A percentile compares a stretch with the other conserved stretches of the same genome.
These are phyloP conservation scores for Halenospora varia DNA, from an alignment of 495 filamentous ascomycete species.

Conservation along the genomic window DNA sequence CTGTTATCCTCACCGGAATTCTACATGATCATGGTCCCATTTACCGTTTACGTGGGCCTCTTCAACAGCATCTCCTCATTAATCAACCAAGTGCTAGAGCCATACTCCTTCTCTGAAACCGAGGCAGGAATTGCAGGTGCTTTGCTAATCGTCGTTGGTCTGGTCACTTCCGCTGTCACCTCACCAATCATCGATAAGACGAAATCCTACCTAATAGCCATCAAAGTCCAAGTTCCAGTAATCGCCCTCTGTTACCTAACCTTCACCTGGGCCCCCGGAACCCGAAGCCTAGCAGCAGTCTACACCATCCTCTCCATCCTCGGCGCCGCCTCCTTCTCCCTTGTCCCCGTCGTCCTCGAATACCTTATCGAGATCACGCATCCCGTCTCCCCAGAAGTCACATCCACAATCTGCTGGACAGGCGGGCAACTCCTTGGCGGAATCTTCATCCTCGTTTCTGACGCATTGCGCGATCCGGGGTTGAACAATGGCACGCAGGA, in stretches of 20 bases:
- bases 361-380: constrained; percentile 82
- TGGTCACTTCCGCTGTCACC: constrained; percentile 68
- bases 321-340: constrained; percentile 73
- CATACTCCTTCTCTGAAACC: constrained; percentile 74
- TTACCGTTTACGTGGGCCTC: constrained; percentile 79
- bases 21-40: constrained; percentile 73
- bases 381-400: constrained; percentile 83
- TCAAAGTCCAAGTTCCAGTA: constrained; percentile 73
- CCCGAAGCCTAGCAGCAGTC: constrained; percentile 61
- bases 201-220: constrained; percentile 70
- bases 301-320: constrained; percentile 69
- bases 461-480: constrained; percentile 63
- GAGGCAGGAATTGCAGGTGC: constrained; percentile 88
- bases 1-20: constrained; percentile 55
- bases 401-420: constrained; percentile 76
- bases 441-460: constrained; percentile 77
- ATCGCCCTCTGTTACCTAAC: constrained; percentile 68
- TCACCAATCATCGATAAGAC: constrained; percentile 81
- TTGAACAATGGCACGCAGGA: constrained; percentile 24
- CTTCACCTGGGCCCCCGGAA: constrained; percentile 77
- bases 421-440: constrained; percentile 77
- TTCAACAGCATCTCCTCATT: constrained; percentile 91
- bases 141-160: constrained; percentile 83
- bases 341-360: constrained; percentile 84
- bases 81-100: constrained; percentile 82